Evolutionary conservation across 1,284 basidiomycete species (phyloP), one percentile per base, ranked within the genome.

Genomic region (Apiotrichum gamsii): DNA sequence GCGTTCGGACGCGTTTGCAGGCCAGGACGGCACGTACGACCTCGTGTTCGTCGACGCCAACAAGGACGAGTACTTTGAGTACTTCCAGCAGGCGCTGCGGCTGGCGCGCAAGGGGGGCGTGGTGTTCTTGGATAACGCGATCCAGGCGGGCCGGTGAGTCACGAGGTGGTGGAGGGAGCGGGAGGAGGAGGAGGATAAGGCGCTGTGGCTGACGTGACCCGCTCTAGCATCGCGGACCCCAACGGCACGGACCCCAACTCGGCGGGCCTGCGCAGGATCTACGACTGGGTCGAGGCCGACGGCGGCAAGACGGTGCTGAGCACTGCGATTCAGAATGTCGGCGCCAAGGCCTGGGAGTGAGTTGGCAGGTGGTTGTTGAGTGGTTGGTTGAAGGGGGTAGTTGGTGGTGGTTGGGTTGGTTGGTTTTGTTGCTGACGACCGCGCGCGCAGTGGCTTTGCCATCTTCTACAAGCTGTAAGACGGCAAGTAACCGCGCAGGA

Each of bases 321-420:
- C 36, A 59, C 49, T 38, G 60, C 57, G 10, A 52, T 65, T 4
- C 69, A 70, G 54, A 70, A 67, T 1, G 69, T 70, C 11, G 65
- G 65, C n/a, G 54, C 46, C 15, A 67, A 65, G 55, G 45, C 23
- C 21, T 70, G 69, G 69, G 67, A 70, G 66, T 70, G 59, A 66
- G 67, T 62, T 6, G 5, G n/a, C n/a, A n/a, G n/a, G n/a, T n/a
- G n/a, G n/a, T n/a, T n/a, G n/a, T n/a, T n/a, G n/a, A n/a, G n/a
- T n/a, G n/a, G n/a, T n/a, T n/a, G n/a, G n/a, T n/a, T n/a, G n/a
- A n/a, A n/a, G n/a, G n/a, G n/a, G n/a, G n/a, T n/a, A n/a, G n/a
- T n/a, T n/a, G n/a, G n/a, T n/a, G n/a, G n/a, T n/a, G n/a, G n/a
- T n/a, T n/a, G n/a, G n/a, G n/a, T n/a, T n/a, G n/a, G 9, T 16